Evolutionary conservation across 208 protist genomes (phyloP).

Genomic region (Acanthamoeba royreba): DNA sequence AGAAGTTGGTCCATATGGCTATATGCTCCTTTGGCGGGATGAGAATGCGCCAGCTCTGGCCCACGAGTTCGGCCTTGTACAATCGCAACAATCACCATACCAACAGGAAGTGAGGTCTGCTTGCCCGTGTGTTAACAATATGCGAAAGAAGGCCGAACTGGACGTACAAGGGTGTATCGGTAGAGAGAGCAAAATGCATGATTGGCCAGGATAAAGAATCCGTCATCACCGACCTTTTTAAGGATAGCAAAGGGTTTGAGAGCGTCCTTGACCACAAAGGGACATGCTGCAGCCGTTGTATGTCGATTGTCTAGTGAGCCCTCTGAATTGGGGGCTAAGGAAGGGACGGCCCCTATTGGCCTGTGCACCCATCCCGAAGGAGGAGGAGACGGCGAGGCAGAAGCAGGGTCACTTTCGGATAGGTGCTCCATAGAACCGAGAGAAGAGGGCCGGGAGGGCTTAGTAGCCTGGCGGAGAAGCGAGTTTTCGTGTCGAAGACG

Average conservation of each 20-base stretch:
- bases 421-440: not conserved
- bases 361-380: not conserved
- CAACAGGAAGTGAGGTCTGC: too few species aligned
- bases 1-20: not conserved
- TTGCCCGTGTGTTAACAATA: too few species aligned
- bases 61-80: not conserved
- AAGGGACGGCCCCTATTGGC: not conserved
- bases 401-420: not conserved
- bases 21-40: not conserved
- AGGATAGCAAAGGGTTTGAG: conserved; percentile 8
- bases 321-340: not conserved
- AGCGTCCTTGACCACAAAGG: not conserved
- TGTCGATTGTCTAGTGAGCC: not conserved
- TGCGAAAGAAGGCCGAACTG: not conserved
- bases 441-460: not conserved
- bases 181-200: not conserved
- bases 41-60: not conserved
- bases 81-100: not conserved
- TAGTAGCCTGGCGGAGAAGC: not conserved
- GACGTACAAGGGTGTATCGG: not conserved
- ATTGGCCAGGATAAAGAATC: not conserved
- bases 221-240: conserved; percentile 1
- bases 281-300: not conserved
- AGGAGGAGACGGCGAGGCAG: not conserved
- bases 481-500: not conserved